Percentiles rank a stretch among this genome's conserved stretches.
Evolutionary conservation across 2,329 filamentous ascomycete genomes (phyloP).

Genomic region (Helotiales sp.): DNA sequence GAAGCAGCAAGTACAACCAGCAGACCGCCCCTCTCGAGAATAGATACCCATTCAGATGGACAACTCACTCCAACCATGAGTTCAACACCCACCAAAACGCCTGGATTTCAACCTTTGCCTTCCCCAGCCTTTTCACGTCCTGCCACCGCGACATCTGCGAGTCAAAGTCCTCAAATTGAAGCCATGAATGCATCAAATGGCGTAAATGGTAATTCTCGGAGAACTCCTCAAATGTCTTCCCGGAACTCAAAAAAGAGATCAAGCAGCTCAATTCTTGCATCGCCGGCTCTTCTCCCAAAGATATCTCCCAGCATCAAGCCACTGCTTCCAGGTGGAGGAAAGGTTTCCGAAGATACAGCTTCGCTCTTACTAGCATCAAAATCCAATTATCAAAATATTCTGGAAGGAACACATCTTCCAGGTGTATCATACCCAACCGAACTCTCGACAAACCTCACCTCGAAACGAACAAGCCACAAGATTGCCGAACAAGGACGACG

Average conservation of each 20-base stretch:
- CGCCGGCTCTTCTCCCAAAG: slow-evolving; percentile 80
- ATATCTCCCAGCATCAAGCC: slow-evolving; percentile 97
- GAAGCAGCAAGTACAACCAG: slow-evolving; percentile 63
- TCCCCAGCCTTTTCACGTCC: slow-evolving; percentile 46
- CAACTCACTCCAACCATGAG: slow-evolving; percentile 55
- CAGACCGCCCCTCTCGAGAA: slow-evolving; percentile 47
- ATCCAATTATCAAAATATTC: slow-evolving; percentile 96
- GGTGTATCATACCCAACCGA: slow-evolving; percentile 89
- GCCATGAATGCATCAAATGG: slow-evolving; percentile 51
- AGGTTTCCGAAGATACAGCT: slow-evolving; percentile 58
- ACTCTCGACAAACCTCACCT: slow-evolving; percentile 89
- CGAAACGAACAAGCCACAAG: slow-evolving; percentile 96
- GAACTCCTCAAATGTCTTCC: slow-evolving; percentile 54
- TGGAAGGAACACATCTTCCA: slow-evolving; percentile 88
- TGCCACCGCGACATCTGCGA: slow-evolving; percentile 43
- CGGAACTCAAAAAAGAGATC: slow-evolving; percentile 67
- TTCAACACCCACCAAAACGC: slow-evolving; percentile 34
- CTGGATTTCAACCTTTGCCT: slow-evolving; percentile 39
- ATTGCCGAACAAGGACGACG: slow-evolving; percentile 94
- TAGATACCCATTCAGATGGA: slow-evolving; percentile 53
- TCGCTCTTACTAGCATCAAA: slow-evolving; percentile 86
- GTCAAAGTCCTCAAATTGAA: slow-evolving; percentile 54
- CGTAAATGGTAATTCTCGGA: slow-evolving; percentile 38
- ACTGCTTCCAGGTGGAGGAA: slow-evolving; percentile 65
- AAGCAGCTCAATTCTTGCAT: slow-evolving; percentile 75